These are phyloP conservation scores for Moelleriella libera DNA, from an alignment of 2,329 filamentous ascomycete species.

Conservation along the genomic window DNA sequence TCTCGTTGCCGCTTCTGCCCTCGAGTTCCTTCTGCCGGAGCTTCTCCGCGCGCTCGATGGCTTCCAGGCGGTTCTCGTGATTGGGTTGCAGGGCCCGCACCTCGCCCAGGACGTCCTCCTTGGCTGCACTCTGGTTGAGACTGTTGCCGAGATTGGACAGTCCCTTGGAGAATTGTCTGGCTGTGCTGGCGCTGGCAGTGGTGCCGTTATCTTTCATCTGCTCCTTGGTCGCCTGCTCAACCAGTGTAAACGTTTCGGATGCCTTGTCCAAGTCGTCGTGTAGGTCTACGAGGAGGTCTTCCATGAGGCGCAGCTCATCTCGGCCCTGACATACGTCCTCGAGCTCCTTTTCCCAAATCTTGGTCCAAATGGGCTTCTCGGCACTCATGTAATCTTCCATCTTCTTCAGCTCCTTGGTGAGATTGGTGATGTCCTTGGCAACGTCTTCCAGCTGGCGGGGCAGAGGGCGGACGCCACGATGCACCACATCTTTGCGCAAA, in stretches of 20 bases:
- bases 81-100: conserved; percentile 89
- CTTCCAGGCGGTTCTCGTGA: conserved; percentile 83
- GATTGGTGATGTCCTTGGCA: conserved; percentile 70
- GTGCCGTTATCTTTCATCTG: conserved; percentile 67
- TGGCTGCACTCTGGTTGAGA: conserved; percentile 63
- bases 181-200: conserved; percentile 31
- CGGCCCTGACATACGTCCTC: conserved; percentile 92
- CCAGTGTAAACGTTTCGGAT: conserved; percentile 80
- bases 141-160: conserved; percentile 37
- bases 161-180: conserved; percentile 41
- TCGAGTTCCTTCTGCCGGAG: conserved; percentile 79
- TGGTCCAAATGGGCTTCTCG: conserved; percentile 95
- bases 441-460: conserved; percentile 83
- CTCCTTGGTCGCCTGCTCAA: conserved; percentile 97
- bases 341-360: conserved; percentile 97
- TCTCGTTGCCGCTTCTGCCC: conserved; percentile 55
- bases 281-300: conserved; percentile 84
- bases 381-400: conserved; percentile 83
- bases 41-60: conserved; percentile 94
- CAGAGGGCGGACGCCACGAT: conserved; percentile 78
- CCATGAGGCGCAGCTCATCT: conserved; percentile 89
- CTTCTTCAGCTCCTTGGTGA: conserved; percentile 79
- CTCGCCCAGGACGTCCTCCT: conserved; percentile 84
- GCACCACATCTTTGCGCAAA: conserved; percentile 90
- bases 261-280: conserved; percentile 94